A percentile compares a stretch with the other conserved stretches of the same genome.
These are phyloP conservation scores for Monsonia emarginata DNA, from an alignment of 441 rosid species.

Conservation along the genomic window DNA sequence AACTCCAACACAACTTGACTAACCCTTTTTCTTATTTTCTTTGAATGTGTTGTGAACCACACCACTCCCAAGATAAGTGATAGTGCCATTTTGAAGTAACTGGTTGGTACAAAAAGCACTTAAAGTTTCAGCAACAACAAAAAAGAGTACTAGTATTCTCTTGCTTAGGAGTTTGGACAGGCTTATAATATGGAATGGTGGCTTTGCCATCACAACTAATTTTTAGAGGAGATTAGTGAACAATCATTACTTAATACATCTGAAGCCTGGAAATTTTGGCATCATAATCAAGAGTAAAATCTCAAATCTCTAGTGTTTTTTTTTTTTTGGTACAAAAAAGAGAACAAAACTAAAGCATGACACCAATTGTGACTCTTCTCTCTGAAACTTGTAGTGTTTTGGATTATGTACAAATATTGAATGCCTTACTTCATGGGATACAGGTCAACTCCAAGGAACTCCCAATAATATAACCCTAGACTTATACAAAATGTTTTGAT, in stretches of 20 bases:
- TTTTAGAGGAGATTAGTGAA: no score
- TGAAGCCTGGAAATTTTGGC: no score
- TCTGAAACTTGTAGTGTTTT: no score
- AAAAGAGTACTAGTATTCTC: slow-evolving; percentile 12
- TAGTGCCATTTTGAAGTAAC: slow-evolving; percentile 16
- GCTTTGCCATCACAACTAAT: no score
- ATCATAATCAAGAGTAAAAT: slow-evolving; percentile 2
- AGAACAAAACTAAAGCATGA: no score
- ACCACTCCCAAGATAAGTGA: slow-evolving; percentile 11
- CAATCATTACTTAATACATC: no score
- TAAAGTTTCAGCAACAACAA: background rate
- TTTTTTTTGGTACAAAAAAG: no score
- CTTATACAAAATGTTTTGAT: no score
- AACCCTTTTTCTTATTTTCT: background rate
- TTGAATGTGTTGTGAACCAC: slow-evolving; percentile 2
- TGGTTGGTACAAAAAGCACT: slow-evolving; percentile 8
- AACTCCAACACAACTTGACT: slow-evolving; percentile 1
- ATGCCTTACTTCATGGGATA: background rate
- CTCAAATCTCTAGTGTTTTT: background rate
- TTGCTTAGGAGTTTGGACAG: slow-evolving; percentile 7
- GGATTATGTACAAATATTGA: background rate
- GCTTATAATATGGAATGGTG: no score
- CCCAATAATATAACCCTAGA: no score
- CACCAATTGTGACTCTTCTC: no score
- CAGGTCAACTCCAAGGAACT: slow-evolving; percentile 1